phyloP scores from a whole-genome alignment of 495 filamentous ascomycete genomes.

The Tetracladium marchalianum region DNA sequence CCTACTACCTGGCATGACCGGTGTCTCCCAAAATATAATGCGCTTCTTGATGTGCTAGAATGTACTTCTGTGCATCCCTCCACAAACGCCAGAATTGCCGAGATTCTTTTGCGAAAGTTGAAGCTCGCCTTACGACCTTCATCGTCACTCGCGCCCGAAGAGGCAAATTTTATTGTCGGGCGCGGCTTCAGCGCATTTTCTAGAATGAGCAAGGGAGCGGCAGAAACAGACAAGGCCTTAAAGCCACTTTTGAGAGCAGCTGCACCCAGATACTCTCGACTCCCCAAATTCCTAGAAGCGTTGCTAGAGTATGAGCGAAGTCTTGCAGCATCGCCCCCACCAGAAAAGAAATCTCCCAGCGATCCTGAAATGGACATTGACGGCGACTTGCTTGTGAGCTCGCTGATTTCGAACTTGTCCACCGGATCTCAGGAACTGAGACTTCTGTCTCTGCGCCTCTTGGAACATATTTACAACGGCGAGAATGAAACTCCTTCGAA shows the following conservation, averaged over 20 bases:
- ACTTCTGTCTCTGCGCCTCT: slow-evolving; percentile 56
- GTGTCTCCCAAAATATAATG: slow-evolving; percentile 45
- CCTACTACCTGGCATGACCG: slow-evolving; percentile 43
- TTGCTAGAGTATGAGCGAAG: slow-evolving; percentile 47
- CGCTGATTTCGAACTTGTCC: slow-evolving; percentile 60
- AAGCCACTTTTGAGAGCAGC: slow-evolving; percentile 49
- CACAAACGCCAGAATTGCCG: slow-evolving; percentile 41
- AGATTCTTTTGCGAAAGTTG: slow-evolving; percentile 43
- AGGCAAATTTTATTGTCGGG: slow-evolving; percentile 46
- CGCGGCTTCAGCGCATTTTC: slow-evolving; percentile 45
- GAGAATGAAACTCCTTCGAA: slow-evolving; percentile 25
- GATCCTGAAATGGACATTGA: slow-evolving; percentile 9
- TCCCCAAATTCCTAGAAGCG: slow-evolving; percentile 58
- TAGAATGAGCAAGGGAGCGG: slow-evolving; percentile 36
- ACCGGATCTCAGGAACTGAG: slow-evolving; percentile 62
- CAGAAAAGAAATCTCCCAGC: slow-evolving; percentile 17
- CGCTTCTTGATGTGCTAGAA: slow-evolving; percentile 38
- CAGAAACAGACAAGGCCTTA: slow-evolving; percentile 40
- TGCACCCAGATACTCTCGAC: slow-evolving; percentile 49
- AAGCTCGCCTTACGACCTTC: slow-evolving; percentile 47
- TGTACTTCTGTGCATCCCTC: slow-evolving; percentile 40
- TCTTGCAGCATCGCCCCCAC: slow-evolving; percentile 27
- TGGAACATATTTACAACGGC: slow-evolving; percentile 38
- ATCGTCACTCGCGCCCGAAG: slow-evolving; percentile 40
- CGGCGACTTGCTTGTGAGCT: slow-evolving; percentile 44